phyloP scores from a whole-genome alignment of 2,329 filamentous ascomycete species.

The Talaromyces atroroseus region DNA sequence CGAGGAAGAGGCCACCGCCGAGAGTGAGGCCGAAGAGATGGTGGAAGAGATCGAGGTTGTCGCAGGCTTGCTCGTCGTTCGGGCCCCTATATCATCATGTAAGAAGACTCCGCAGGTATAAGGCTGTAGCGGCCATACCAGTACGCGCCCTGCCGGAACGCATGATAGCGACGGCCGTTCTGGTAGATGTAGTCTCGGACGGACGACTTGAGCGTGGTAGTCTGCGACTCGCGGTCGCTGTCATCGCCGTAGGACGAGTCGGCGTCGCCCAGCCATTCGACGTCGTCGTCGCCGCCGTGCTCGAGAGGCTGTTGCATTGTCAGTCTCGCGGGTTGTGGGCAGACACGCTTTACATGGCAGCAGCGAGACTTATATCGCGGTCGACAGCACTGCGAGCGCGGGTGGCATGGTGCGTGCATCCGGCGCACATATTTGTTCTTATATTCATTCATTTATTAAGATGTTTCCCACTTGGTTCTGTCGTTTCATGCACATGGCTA shows the following conservation, averaged over 20 bases:
- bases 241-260: constrained; percentile 7
- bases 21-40: constrained; percentile 5
- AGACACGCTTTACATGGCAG: too few relatives aligned
- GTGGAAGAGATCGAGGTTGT: constrained; percentile 6
- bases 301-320: too few relatives aligned
- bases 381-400: too few relatives aligned
- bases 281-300: too few relatives aligned
- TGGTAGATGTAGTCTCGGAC: constrained; percentile 20
- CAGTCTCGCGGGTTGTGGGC: too few relatives aligned
- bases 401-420: too few relatives aligned
- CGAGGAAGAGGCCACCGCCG: constrained; percentile 4
- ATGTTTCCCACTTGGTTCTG: too few relatives aligned
- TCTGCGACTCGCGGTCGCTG: constrained; percentile 5
- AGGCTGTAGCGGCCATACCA: not conserved
- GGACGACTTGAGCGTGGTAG: constrained; percentile 16
- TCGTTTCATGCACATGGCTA: too few relatives aligned
- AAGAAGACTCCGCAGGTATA: too few relatives aligned
- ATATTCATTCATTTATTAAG: too few relatives aligned
- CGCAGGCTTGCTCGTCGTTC: constrained; percentile 2
- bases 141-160: constrained; percentile 18
- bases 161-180: constrained; percentile 29
- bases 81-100: not conserved
- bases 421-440: too few relatives aligned
- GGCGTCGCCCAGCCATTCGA: not conserved
- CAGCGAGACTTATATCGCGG: too few relatives aligned